phyloP scores from a whole-genome alignment of 805 yeast genomes.

The Candida mattraensis region DNA sequence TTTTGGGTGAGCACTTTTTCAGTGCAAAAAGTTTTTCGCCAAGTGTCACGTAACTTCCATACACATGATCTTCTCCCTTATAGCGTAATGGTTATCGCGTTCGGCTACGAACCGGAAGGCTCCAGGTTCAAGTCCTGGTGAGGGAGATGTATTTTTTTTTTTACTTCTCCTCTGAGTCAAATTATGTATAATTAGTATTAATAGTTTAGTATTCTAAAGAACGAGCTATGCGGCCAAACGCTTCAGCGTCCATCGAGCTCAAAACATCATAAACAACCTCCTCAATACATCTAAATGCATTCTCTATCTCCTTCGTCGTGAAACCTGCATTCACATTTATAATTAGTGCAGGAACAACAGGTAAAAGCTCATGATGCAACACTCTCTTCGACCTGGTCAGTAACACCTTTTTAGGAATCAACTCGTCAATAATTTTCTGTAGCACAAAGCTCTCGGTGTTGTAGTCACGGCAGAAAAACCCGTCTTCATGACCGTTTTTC shows the following conservation, averaged over 20 bases:
- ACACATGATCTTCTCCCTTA: conserved; percentile 30
- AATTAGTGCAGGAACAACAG: conserved; percentile 61
- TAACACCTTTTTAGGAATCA: conserved; percentile 54
- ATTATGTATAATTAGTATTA: neutral
- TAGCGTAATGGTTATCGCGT: conserved; percentile 36
- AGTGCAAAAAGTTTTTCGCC: too few relatives aligned
- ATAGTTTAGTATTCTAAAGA: conserved; percentile 12
- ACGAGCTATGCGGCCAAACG: conserved; percentile 11
- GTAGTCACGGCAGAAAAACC: conserved; percentile 41
- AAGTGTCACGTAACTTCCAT: too few relatives aligned
- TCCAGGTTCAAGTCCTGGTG: conserved; percentile 60
- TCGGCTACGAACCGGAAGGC: conserved; percentile 38
- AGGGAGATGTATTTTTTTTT: conserved; percentile 26
- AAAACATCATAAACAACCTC: conserved; percentile 22
- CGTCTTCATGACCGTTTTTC: conserved; percentile 42
- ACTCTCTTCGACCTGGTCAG: conserved; percentile 59
- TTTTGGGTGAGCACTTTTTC: too few relatives aligned
- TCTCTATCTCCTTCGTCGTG: conserved; percentile 42
- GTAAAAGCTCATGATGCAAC: conserved; percentile 71
- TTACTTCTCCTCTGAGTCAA: neutral
- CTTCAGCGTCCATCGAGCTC: conserved; percentile 6
- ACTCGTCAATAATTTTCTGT: conserved; percentile 62
- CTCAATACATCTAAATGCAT: conserved; percentile 41
- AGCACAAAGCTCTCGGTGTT: conserved; percentile 60
- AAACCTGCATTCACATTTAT: conserved; percentile 50